Base-by-base conservation (phyloP, 202 grass and related monocot genomes). In the Sporobolus alterniflorus region DNA sequence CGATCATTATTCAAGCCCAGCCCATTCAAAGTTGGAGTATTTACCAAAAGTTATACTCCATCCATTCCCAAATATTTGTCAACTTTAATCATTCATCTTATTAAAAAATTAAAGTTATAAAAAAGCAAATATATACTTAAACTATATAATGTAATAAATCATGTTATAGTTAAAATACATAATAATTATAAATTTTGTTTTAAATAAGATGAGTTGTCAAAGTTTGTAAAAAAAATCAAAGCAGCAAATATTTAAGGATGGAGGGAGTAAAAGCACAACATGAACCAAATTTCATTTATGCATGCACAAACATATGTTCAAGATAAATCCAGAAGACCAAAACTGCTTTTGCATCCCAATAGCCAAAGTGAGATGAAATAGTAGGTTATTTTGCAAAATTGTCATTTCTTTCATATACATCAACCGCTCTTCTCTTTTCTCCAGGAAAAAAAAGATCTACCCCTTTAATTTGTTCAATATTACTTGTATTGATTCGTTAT, bases 361-460 rank as follows among this genome's bases (percentile, higher is more conserved):
- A 39, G 36, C 43, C 43, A 40, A 54, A 22, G 52, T 75, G 73
- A 42, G 31, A 82, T 22, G 31, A 64, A 20, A 73, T 51, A 41
- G 13, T 21, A 52, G 28, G 30, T 17, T 82, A 83, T 73, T 61
- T 59, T 1, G 75, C 77, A 41, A 6, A 44, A 24, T 52, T 20
- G 12, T 52, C 18, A 47, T 28, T 61, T 60, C 14, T 67, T 57
- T 25, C 41, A 50, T 24, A 64, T 4, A 67, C 39, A 84, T 20
- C 68, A 26, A 9, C 33, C 54, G 54, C 60, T 69, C 22, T 33
- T 7, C 60, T 69, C 22, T 33, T 7, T 48, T 33, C 16, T 57
- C 10, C 56, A 76, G 52, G 79, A 64, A 81, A 28, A 80, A 21
- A 80, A 72, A 72, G 7, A 59, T 49, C 51, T 74, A 24, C n/a